Evolutionary conservation across 2,329 filamentous ascomycete species (phyloP).

Genomic region (Dothidotthia symphoricarpi): DNA sequence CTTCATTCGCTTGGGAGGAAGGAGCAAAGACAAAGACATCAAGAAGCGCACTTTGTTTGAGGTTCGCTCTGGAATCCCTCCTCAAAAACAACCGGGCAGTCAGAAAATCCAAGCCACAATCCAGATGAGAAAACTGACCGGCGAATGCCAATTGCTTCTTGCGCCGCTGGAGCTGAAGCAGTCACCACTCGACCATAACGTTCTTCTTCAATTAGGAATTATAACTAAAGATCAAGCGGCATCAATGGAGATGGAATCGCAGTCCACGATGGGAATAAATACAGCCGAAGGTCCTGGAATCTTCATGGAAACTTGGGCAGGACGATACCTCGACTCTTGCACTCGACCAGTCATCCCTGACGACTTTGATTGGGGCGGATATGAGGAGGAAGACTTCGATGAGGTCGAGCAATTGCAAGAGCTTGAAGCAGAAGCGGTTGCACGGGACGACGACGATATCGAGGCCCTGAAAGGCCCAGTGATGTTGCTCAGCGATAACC

Average conservation of each 20-base stretch:
- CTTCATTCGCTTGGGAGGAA: slow-evolving; percentile 67
- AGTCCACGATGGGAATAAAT: slow-evolving; percentile 43
- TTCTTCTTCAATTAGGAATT: slow-evolving; percentile 56
- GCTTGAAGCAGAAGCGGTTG: slow-evolving; percentile 56
- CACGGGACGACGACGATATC: slow-evolving; percentile 54
- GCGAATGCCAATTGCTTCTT: slow-evolving; percentile 24
- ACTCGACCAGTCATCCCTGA: slow-evolving; percentile 48
- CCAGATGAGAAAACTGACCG: slow-evolving; percentile 42
- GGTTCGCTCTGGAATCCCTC: slow-evolving; percentile 45
- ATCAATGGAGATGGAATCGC: slow-evolving; percentile 56
- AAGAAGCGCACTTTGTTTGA: slow-evolving; percentile 66
- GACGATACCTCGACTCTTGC: slow-evolving; percentile 51
- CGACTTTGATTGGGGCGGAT: slow-evolving; percentile 51
- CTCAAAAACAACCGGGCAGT: slow-evolving; percentile 37
- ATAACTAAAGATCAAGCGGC: slow-evolving; percentile 63
- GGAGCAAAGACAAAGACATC: slow-evolving; percentile 65
- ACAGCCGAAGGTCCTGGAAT: slow-evolving; percentile 27
- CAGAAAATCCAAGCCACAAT: slow-evolving; percentile 41
- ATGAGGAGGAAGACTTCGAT: slow-evolving; percentile 58
- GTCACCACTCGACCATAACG: slow-evolving; percentile 22
- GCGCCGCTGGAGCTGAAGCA: slow-evolving; percentile 25
- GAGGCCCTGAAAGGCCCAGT: slow-evolving; percentile 40
- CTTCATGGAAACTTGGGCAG: slow-evolving; percentile 58
- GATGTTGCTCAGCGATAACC: slow-evolving; percentile 42
- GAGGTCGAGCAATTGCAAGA: slow-evolving; percentile 62